Percentiles rank a stretch among this genome's conserved stretches.
These are phyloP conservation scores for Kodamaea kakaduensis DNA, from an alignment of 805 yeast genomes.

Conservation along the genomic window DNA sequence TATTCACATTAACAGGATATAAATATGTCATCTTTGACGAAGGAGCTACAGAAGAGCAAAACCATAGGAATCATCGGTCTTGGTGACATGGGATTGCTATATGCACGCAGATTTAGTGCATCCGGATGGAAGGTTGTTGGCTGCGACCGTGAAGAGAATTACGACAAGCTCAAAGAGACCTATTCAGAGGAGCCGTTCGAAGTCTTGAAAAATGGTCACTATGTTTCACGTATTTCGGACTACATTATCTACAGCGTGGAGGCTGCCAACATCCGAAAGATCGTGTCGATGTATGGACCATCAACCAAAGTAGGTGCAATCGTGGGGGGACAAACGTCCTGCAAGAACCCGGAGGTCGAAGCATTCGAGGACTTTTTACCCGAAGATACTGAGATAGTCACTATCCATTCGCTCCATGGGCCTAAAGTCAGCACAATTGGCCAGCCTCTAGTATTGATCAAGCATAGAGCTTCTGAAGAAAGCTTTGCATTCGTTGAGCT, in stretches of 20 bases:
- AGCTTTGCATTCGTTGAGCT: constrained; percentile 58
- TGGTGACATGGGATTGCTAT: constrained; percentile 94
- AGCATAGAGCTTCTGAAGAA: constrained; percentile 60
- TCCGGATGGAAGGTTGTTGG: constrained; percentile 91
- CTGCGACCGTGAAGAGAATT: constrained; percentile 74
- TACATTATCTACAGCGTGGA: constrained; percentile 89
- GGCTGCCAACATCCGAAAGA: constrained; percentile 74
- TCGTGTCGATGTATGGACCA: constrained; percentile 77
- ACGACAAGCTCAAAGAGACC: constrained; percentile 40
- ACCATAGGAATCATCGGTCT: constrained; percentile 88
- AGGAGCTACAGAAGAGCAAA: no score
- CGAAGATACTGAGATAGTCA: constrained; percentile 71
- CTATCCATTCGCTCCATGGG: constrained; percentile 92
- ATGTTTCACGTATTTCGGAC: constrained; percentile 76
- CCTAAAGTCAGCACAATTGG: constrained; percentile 86
- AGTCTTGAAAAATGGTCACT: constrained; percentile 74
- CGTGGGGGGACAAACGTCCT: constrained; percentile 98
- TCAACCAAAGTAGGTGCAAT: constrained; percentile 83
- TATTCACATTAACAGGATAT: no score
- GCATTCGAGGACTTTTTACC: constrained; percentile 82
- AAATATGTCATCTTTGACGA: constrained; percentile 4
- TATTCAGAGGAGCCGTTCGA: constrained; percentile 45
- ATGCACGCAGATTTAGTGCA: constrained; percentile 69
- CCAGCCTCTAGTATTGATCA: constrained; percentile 85
- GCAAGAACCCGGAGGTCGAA: constrained; percentile 83